Evolutionary conservation across 2,329 filamentous ascomycete genomes (phyloP), one percentile per base, ranked within the genome.

Genomic region (Aspergillus jensenii): DNA sequence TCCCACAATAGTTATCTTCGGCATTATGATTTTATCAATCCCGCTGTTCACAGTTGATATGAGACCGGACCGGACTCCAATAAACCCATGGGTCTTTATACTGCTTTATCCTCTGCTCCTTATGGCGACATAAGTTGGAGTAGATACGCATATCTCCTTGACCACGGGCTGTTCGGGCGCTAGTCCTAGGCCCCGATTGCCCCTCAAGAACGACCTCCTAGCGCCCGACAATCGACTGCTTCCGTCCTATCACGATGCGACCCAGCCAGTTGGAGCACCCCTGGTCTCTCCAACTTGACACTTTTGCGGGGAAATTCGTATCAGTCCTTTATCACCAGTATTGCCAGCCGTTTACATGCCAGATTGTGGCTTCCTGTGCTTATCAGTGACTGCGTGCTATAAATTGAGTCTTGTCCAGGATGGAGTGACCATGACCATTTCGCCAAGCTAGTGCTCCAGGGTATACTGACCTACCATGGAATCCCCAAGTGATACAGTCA

Each of bases 1-100:
- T 4, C 55, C 55, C 8, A 61, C 67, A 60, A 52, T 66, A 21
- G 31, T 61, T 50, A 23, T 56, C 43, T 59, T 56, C 25, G 57
- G 43, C 57, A 59, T 31, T 31, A 4, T 31, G 27, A 4, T 31
- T 2, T 59, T 11, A 55, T 33, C 37, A 9, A 7, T 8, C 41
- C 21, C 9, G 6, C 14, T 21, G 41, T 37, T n/a, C 2, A 37
- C 35, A 0, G 6, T 6, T 37, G 35, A 37, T 14, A 37, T 37
- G 14, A 37, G 11, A 15, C 12, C 11, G 5, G 35, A 6, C 2
- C 15, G 3, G 35, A 37, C 35, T 6, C 5, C 15, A n/a, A n/a
- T n/a, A n/a, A 11, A 12, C 4, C 33, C 35, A n/a, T 9, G 31
- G 35, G 3, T n/a, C 12, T 49, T 49, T 39, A 49, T 49, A 49